Base-by-base conservation (phyloP, 108 stramenopile genomes). In the Ochromonas danica region DNA sequence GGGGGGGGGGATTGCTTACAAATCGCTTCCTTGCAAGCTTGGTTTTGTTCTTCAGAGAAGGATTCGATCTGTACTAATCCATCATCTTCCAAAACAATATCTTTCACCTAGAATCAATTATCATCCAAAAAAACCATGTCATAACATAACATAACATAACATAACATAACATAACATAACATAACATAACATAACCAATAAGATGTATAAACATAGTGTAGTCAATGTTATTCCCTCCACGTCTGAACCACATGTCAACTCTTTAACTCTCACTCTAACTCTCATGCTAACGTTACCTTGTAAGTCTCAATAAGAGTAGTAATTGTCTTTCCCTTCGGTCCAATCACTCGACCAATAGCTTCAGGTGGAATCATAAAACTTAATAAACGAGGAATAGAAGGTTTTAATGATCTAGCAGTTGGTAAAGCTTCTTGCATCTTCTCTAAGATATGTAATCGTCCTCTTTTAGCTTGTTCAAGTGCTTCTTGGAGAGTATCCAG, bases 241-340 rank as follows among this genome's bases (percentile, higher is more conserved):
- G n/a, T n/a, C n/a, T n/a, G n/a, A n/a, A n/a, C n/a, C n/a, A n/a
- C n/a, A n/a, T n/a, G n/a, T n/a, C n/a, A n/a, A n/a, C n/a, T n/a
- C n/a, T n/a, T n/a, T n/a, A n/a, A n/a, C n/a, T n/a, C n/a, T n/a
- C n/a, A n/a, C n/a, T n/a, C n/a, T n/a, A n/a, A n/a, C n/a, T n/a
- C n/a, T n/a, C n/a, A n/a, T n/a, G n/a, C n/a, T n/a, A n/a, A n/a
- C n/a, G n/a, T n/a, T 14, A 94, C 82, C 61, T 84, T 88, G 78
- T 87, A 91, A 80, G 92, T 92, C 78, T 92, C 93, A 67, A 94
- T 94, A 40, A 94, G 85, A 10, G 90, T 91, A 43, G 90, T 81
- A 36, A 94, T 92, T 67, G 92, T 91, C 67, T 88, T 91, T 22
- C 93, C 93, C 30, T 92, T 91, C 0, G 92, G 92, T 17, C 93